These are phyloP conservation scores for Caryopteris hybrid DNA, from an alignment of 305 asterid species.

Conservation along the genomic window DNA sequence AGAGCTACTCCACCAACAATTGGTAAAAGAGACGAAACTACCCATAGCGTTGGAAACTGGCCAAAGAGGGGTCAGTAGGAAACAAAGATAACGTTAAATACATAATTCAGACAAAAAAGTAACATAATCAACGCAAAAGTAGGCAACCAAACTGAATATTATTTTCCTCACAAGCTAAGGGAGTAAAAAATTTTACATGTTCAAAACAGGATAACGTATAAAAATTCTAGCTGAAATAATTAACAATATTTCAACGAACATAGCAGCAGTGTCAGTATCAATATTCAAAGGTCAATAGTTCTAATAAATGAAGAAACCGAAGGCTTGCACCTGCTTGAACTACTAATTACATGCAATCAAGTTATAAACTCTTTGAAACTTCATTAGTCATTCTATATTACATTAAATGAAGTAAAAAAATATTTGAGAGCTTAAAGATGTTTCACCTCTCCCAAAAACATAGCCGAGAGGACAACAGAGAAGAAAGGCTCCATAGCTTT, in stretches of 20 bases:
- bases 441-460: constrained; percentile 92
- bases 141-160: not conserved
- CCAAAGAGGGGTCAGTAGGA: constrained; percentile 7
- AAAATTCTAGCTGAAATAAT: not conserved
- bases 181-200: not conserved
- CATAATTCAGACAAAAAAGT: not conserved
- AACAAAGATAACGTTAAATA: not conserved
- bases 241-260: not conserved
- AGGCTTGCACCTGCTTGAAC: not conserved
- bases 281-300: not conserved
- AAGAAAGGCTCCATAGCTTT: constrained; percentile 99
- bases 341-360: not conserved
- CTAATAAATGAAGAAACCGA: not conserved
- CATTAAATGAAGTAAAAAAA: not conserved
- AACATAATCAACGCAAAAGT: not conserved
- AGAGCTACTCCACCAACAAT: constrained; percentile 96
- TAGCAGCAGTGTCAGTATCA: not conserved
- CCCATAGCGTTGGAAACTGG: constrained; percentile 88
- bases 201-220: not conserved
- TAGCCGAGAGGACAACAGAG: constrained; percentile 90
- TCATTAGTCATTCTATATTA: not conserved
- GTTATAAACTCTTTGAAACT: not conserved
- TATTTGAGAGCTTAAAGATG: not conserved
- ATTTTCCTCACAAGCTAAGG: not conserved
- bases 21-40: constrained; percentile 81